These are phyloP conservation scores for Claviceps sp. DNA, from an alignment of 2,329 filamentous ascomycete species.

Conservation along the genomic window DNA sequence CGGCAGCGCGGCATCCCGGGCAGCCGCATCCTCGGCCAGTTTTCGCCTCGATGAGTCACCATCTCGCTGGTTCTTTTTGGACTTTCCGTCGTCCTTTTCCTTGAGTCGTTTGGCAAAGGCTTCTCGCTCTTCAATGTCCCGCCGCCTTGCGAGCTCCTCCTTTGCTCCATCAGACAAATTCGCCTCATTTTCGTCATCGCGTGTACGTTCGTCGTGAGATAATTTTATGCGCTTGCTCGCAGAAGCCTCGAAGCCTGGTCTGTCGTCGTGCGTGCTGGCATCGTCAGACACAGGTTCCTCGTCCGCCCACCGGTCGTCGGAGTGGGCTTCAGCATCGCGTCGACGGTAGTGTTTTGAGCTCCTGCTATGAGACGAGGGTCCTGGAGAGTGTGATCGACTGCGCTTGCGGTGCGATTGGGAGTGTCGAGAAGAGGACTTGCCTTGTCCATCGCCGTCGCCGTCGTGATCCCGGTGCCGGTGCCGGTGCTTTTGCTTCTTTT, in stretches of 20 bases:
- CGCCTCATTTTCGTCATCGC: slow-evolving; percentile 20
- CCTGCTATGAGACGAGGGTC: slow-evolving; percentile 13
- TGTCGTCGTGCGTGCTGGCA: slow-evolving; percentile 30
- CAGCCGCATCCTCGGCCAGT: slow-evolving; percentile 41
- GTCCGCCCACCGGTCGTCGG: slow-evolving; percentile 72
- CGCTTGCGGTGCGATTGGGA: slow-evolving; percentile 15
- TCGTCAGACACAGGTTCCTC: slow-evolving; percentile 45
- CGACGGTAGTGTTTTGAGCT: slow-evolving; percentile 30
- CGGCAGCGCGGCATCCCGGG: slow-evolving; percentile 58
- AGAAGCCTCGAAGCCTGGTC: slow-evolving; percentile 52
- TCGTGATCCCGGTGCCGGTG: slow-evolving; percentile 23
- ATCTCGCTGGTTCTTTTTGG: slow-evolving; percentile 53
- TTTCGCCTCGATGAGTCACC: slow-evolving; percentile 42
- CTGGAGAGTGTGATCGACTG: slow-evolving; percentile 22
- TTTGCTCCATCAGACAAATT: slow-evolving; percentile 44
- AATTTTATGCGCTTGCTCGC: slow-evolving; percentile 58
- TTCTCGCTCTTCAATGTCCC: slow-evolving; percentile 62
- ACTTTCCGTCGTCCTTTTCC: slow-evolving; percentile 55
- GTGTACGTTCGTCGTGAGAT: slow-evolving; percentile 36
- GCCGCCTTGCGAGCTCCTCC: slow-evolving; percentile 43
- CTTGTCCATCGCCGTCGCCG: slow-evolving; percentile 20
- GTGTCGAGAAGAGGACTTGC: slow-evolving; percentile 15
- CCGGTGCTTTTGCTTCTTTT: slow-evolving; percentile 30
- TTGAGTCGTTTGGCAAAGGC: slow-evolving; percentile 67
- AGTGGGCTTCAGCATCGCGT: slow-evolving; percentile 34